Base-by-base conservation (phyloP, 2,329 filamentous ascomycete species). In the Fusarium marasasianum region DNA sequence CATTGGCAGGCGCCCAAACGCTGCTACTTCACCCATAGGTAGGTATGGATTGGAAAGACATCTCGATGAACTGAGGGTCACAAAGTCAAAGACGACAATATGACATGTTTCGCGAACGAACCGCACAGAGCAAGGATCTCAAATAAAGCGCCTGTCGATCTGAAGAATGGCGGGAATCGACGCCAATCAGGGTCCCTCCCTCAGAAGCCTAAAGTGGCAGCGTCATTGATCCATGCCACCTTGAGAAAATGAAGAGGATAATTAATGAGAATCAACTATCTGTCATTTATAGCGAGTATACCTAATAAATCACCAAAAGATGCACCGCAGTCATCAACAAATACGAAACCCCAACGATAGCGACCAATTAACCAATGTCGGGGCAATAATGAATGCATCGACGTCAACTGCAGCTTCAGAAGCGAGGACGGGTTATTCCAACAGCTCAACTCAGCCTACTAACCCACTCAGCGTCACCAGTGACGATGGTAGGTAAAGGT, bases 141-240 rank as follows among this genome's bases (percentile, higher is more conserved):
- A 40, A 56, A 59, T 14, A n/a, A 57, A 58, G 31, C 15, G 31
- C 48, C 22, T 41, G 58, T 53, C 71, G 66, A 74, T 71, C 63
- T 60, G 47, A 43, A 35, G 31, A 44, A 37, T 55, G 58, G 58
- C 15, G 31, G 29, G 41, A 43, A 57, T 62, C 37, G 45, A 43
- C 41, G 66, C 48, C 38, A 74, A 74, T 74, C 59, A 74, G 71
- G 67, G 71, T 74, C 71, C 71, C 51, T 72, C 45, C 45, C 20
- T 41, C 43, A 26, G 37, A 41, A 69, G 50, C 38, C 50, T 41
- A 33, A 60, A 31, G 22, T 54, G 37, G 53, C 53, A 57, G 35
- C 56, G 67, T 74, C 71, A 74, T 74, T 54, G 71, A 74, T 20
- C 44, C 44, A 29, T 68, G 26, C 48, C 37, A 41, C 31, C 13